Conservation (phyloP, 2,329 filamentous ascomycete genomes). For the Cladophialophora carrionii region DNA sequence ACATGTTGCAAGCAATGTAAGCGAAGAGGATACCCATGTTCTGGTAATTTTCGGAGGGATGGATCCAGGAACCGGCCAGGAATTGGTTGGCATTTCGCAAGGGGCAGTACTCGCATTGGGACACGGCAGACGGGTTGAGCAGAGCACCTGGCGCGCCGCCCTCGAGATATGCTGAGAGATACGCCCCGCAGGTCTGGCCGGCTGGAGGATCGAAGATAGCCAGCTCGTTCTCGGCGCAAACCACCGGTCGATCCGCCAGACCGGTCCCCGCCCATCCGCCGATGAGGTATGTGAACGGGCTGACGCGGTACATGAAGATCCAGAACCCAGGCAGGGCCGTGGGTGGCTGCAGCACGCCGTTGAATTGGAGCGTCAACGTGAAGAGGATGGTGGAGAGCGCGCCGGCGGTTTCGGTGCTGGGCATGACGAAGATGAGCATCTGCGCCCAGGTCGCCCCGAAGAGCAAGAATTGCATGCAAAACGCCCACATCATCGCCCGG, state of each 20-base stretch:
- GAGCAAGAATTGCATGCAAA: conserved; percentile 74
- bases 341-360: conserved; percentile 68
- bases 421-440: conserved; percentile 77
- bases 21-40: conserved; percentile 68
- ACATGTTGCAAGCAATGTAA: conserved; percentile 64
- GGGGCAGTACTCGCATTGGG: conserved; percentile 62
- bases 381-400: conserved; percentile 78
- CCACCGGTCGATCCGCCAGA: conserved; percentile 66
- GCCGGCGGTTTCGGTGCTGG: conserved; percentile 66
- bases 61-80: conserved; percentile 51
- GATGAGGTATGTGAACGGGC: conserved; percentile 80
- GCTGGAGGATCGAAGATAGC: conserved; percentile 53
- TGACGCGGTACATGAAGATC: conserved; percentile 80
- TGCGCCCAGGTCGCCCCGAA: conserved; percentile 75
- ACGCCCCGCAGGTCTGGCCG: conserved; percentile 60
- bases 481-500: conserved; percentile 51
- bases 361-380: conserved; percentile 73
- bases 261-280: conserved; percentile 70
- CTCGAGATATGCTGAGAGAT: conserved; percentile 55
- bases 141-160: conserved; percentile 57
- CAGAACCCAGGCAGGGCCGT: conserved; percentile 66
- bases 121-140: conserved; percentile 62
- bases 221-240: conserved; percentile 69
- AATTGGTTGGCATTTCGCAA: conserved; percentile 47
- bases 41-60: conserved; percentile 66